Evolutionary conservation across 2,329 filamentous ascomycete genomes (phyloP).

Genomic region (Cordyceps tenuipes): DNA sequence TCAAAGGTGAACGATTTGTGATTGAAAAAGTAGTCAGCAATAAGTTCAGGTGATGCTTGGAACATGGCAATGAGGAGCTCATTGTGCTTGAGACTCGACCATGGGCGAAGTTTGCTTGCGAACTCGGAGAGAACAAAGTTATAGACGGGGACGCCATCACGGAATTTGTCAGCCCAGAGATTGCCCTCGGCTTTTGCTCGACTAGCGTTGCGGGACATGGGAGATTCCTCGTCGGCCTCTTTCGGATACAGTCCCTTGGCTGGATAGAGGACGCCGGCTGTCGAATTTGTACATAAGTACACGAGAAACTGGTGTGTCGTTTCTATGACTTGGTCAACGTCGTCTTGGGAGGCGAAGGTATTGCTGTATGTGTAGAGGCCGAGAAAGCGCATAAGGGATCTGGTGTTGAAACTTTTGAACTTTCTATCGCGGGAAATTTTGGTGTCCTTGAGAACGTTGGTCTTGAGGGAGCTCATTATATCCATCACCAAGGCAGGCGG

Average conservation of each 20-base stretch:
- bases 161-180: constrained; percentile 61
- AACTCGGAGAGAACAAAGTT: constrained; percentile 77
- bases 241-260: constrained; percentile 81
- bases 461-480: constrained; percentile 62
- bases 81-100: constrained; percentile 71
- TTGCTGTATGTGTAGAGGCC: constrained; percentile 59
- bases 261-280: constrained; percentile 65
- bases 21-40: constrained; percentile 77
- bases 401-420: constrained; percentile 65
- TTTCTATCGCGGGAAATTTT: constrained; percentile 67
- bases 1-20: constrained; percentile 79
- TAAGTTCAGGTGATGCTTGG: constrained; percentile 70
- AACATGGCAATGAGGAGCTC: constrained; percentile 78
- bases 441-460: constrained; percentile 64
- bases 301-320: constrained; percentile 69
- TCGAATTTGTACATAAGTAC: constrained; percentile 63
- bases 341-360: constrained; percentile 31
- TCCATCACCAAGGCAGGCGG: constrained; percentile 67
- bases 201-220: constrained; percentile 16
- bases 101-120: constrained; percentile 69
- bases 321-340: constrained; percentile 48
- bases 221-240: constrained; percentile 46
- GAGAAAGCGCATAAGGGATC: constrained; percentile 63
- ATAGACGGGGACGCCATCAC: constrained; percentile 60
- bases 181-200: constrained; percentile 61